Evolutionary conservation across 257 asterid genomes (phyloP), one percentile per base, ranked within the genome.

Genomic region (Nyctanthes arbortristis): DNA sequence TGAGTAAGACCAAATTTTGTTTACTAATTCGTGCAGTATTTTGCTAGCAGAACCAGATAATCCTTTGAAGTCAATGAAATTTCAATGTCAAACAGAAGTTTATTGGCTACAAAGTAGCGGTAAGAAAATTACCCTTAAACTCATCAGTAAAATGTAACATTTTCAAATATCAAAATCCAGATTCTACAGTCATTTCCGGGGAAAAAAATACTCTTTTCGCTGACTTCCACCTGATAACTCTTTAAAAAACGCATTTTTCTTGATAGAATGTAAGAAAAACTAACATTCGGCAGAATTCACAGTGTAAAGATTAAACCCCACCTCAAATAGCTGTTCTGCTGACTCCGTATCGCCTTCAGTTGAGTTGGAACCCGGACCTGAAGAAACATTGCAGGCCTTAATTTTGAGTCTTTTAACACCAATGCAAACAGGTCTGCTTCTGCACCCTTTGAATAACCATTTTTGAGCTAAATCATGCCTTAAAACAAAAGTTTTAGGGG

Each of bases 301-400:
- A 52, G 20, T 35, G 25, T 30, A 58, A 25, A 32, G 40, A 67
- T 71, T 73, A 80, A 14, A 32, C 39, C 77, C 74, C 75, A 80
- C 88, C 86, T 84, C 82, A 84, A 76, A 85, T n/a, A 85, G 76
- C 75, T 81, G 90, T 79, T 81, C 80, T 49, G 90, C 55, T 25
- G 89, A 82, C 34, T 84, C 84, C 4, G 77, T 47, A 35, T 76
- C 87, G 29, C 64, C 78, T n/a, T 74, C 81, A 52, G 71, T 69
- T 2, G 80, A 58, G 66, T 64, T 69, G 43, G 95, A 82, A 73
- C 72, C 74, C 74, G 77, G 69, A 67, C 63, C 61, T 13, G 73
- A 78, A 47, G 89, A 73, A 73, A 79, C 84, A 47, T 70, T 66
- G 78, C 80, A 80, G 3, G 77, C 66, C 56, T 65, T 34, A 39